phyloP scores from a whole-genome alignment of 306 rosid genomes.

The Castanospermum australe region DNA sequence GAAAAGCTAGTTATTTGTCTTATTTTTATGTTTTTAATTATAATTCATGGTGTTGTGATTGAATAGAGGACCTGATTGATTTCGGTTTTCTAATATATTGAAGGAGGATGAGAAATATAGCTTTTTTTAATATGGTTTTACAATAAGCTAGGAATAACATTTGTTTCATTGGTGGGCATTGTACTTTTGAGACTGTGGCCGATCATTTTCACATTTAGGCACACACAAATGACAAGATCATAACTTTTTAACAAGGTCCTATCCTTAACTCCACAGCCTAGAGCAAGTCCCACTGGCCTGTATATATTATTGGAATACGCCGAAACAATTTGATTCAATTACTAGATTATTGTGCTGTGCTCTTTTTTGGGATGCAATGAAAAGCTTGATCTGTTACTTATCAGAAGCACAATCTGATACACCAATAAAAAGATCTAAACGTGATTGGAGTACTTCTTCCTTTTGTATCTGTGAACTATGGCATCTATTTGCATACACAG shows the following conservation, averaged over 20 bases:
- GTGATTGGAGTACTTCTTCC: slow-evolving; percentile 12
- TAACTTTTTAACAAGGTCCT: not conserved
- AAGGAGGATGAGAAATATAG: not conserved
- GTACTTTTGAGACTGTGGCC: not conserved
- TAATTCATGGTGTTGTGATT: not conserved
- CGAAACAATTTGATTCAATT: not conserved
- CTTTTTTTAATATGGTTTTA: not conserved
- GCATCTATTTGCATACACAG: not conserved
- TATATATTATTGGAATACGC: not conserved
- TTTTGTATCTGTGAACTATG: slow-evolving; percentile 11
- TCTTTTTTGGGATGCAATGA: not conserved
- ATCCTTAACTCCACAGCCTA: not conserved
- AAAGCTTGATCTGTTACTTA: not conserved
- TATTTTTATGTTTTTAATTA: not conserved
- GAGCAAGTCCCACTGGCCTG: not conserved
- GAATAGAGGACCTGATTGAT: not conserved
- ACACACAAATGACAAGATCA: not conserved
- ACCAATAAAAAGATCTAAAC: not conserved
- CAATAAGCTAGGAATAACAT: not conserved
- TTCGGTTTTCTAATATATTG: slow-evolving; percentile 7
- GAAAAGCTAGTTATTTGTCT: not conserved
- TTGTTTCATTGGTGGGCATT: not conserved
- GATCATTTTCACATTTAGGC: not conserved
- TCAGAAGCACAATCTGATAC: not conserved
- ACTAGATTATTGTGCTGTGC: not conserved